Percentiles rank a stretch among this genome's conserved stretches.
Evolutionary conservation across 768 basidiomycete genomes (phyloP).

Genomic region (Tricholoma hemisulphureum): DNA sequence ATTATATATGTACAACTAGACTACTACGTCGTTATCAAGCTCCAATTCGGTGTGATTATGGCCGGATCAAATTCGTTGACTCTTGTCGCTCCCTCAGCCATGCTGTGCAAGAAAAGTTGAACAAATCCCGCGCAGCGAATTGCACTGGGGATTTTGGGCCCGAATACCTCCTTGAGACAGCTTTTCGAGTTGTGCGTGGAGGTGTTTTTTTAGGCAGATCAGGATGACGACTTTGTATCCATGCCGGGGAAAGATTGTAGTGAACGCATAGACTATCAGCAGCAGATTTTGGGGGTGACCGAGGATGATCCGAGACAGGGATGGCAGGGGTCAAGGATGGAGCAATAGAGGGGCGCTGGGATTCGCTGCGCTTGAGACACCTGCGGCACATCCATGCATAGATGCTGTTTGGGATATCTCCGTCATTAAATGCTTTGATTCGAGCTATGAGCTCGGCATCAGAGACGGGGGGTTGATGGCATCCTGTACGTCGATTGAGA

Average conservation of each 20-base stretch:
- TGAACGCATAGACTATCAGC: conserved; percentile 1
- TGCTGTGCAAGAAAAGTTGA: background rate
- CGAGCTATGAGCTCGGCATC: conserved; percentile 32
- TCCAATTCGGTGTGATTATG: background rate
- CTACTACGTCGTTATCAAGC: background rate
- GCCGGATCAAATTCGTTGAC: background rate
- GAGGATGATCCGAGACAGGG: background rate
- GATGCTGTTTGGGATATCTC: conserved; percentile 14
- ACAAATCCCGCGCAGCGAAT: background rate
- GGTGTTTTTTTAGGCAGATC: background rate
- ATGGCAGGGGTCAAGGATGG: no score
- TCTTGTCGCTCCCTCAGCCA: conserved; percentile 8
- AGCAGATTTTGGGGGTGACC: background rate
- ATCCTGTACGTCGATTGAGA: conserved; percentile 25
- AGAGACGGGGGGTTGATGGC: conserved; percentile 34
- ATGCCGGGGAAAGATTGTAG: conserved; percentile 15
- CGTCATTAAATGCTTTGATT: conserved; percentile 21
- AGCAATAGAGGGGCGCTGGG: no score
- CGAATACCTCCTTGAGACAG: background rate
- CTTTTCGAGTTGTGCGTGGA: conserved; percentile 3
- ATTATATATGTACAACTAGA: conserved; percentile 6
- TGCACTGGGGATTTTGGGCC: background rate
- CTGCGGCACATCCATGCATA: conserved; percentile 23
- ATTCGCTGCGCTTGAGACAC: conserved; percentile 4
- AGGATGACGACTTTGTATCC: conserved; percentile 16